Percentiles rank a stretch among this genome's conserved stretches.
Conservation (phyloP, 2,329 filamentous ascomycete genomes). For the Aureobasidium sp. region DNA sequence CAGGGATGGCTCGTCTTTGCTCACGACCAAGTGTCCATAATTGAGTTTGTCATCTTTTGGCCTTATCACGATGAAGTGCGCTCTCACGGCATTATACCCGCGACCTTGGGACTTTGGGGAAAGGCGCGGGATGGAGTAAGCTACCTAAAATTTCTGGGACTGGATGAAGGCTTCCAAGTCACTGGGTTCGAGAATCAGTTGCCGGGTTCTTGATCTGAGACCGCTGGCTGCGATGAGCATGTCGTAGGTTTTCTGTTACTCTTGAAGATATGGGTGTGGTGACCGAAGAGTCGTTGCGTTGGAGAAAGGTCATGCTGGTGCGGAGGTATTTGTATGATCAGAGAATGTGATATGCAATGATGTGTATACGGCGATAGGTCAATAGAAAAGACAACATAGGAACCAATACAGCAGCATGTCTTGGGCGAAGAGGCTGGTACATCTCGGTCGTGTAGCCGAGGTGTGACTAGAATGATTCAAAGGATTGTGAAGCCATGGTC, state of each 20-base stretch:
- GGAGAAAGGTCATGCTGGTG: slow-evolving; percentile 18
- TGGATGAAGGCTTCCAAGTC: slow-evolving; percentile 16
- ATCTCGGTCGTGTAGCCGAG: too few relatives aligned
- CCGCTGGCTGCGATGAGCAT: slow-evolving; percentile 27
- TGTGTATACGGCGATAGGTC: too few relatives aligned
- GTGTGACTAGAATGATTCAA: too few relatives aligned
- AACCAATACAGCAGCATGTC: too few relatives aligned
- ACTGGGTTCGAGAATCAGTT: slow-evolving; percentile 21
- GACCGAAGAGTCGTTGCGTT: slow-evolving; percentile 8
- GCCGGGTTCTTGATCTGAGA: slow-evolving; percentile 22
- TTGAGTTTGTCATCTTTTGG: background rate
- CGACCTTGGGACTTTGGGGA: slow-evolving; percentile 18
- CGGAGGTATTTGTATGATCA: slow-evolving; percentile 11
- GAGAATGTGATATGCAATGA: too few relatives aligned
- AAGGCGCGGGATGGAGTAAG: slow-evolving; percentile 24
- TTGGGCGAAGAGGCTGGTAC: too few relatives aligned
- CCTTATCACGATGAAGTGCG: slow-evolving; percentile 9
- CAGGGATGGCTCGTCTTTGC: background rate
- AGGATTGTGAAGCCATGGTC: too few relatives aligned
- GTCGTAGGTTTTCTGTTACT: slow-evolving; percentile 12
- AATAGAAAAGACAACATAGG: too few relatives aligned
- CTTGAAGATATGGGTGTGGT: background rate
- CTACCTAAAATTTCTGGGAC: slow-evolving; percentile 19
- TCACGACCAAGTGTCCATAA: background rate
- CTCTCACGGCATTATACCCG: slow-evolving; percentile 17